These are phyloP conservation scores for Oidiodendron maius DNA, from an alignment of 495 filamentous ascomycete genomes.

Conservation along the genomic window DNA sequence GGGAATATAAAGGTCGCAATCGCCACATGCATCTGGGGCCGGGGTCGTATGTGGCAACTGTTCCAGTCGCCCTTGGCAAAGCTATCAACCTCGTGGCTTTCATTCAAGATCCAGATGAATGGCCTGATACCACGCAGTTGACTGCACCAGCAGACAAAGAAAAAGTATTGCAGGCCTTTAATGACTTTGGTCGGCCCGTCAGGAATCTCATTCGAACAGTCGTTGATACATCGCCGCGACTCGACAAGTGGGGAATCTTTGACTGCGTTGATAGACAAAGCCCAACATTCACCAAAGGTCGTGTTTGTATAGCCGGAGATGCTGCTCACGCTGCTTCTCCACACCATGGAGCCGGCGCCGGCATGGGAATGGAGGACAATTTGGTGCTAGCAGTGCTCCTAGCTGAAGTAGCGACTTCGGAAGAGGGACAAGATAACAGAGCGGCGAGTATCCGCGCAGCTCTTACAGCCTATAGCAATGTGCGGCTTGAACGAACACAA, in stretches of 20 bases:
- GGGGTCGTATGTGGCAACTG: constrained; percentile 37
- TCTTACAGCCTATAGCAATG: constrained; percentile 9
- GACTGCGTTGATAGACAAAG: constrained; percentile 28
- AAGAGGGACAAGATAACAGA: not conserved
- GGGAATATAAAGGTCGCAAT: constrained; percentile 33
- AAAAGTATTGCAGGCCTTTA: constrained; percentile 23
- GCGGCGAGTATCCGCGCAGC: not conserved
- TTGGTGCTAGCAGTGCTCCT: constrained; percentile 5
- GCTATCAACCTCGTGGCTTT: constrained; percentile 46
- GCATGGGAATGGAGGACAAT: constrained; percentile 17
- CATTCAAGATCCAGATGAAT: constrained; percentile 30
- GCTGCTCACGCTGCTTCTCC: constrained; percentile 37
- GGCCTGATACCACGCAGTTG: constrained; percentile 26
- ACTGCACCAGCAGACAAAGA: constrained; percentile 18
- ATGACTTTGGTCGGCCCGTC: not conserved
- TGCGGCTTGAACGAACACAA: constrained; percentile 22
- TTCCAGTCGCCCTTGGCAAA: constrained; percentile 32
- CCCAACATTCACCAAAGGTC: constrained; percentile 23
- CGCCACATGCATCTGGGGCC: constrained; percentile 39
- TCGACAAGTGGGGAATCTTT: constrained; percentile 31
- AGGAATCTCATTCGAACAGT: constrained; percentile 1
- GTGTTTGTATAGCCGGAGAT: constrained; percentile 32
- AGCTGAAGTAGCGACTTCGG: not conserved
- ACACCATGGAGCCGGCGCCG: constrained; percentile 35
- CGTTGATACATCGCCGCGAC: not conserved